Conservation (phyloP, 2,329 filamentous ascomycete genomes). For the Periconia sp. region DNA sequence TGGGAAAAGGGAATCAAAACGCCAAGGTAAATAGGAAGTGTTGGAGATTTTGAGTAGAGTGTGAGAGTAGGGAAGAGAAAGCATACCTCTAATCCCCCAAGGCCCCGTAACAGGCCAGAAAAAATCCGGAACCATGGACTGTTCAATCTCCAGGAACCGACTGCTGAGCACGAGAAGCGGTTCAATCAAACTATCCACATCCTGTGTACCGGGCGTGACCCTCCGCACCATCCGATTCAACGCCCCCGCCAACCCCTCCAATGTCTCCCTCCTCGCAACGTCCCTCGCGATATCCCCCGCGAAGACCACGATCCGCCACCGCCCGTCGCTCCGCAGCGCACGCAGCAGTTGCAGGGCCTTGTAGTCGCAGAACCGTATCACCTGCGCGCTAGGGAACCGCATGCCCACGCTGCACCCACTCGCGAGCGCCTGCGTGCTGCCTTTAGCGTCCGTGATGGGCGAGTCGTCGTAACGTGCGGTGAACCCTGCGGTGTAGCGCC, state of each 20-base stretch:
- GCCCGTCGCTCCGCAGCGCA: slow-evolving; percentile 54
- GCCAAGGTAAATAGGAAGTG: neutral
- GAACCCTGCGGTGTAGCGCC: slow-evolving; percentile 62
- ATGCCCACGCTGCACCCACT: slow-evolving; percentile 48
- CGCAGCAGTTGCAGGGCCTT: slow-evolving; percentile 56
- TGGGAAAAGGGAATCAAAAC: neutral
- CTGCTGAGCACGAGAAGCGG: slow-evolving; percentile 57
- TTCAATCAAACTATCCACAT: slow-evolving; percentile 61
- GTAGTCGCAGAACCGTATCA: slow-evolving; percentile 63
- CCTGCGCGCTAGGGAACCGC: slow-evolving; percentile 57
- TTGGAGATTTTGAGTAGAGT: neutral
- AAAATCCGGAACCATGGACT: slow-evolving; percentile 56
- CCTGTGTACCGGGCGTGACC: slow-evolving; percentile 47
- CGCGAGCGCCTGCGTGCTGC: slow-evolving; percentile 40
- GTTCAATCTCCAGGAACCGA: slow-evolving; percentile 51
- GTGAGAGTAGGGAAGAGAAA: neutral
- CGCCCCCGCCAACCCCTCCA: slow-evolving; percentile 40
- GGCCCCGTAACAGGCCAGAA: slow-evolving; percentile 61
- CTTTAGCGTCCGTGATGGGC: slow-evolving; percentile 44
- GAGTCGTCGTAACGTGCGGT: slow-evolving; percentile 58
- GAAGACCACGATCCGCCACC: slow-evolving; percentile 57
- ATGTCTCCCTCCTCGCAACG: slow-evolving; percentile 20
- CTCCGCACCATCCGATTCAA: slow-evolving; percentile 33
- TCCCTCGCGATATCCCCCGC: slow-evolving; percentile 46
- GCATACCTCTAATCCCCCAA: slow-evolving; percentile 57